These are phyloP conservation scores for Hymenoscyphus albidus DNA, from an alignment of 2,329 filamentous ascomycete genomes.

Conservation along the genomic window DNA sequence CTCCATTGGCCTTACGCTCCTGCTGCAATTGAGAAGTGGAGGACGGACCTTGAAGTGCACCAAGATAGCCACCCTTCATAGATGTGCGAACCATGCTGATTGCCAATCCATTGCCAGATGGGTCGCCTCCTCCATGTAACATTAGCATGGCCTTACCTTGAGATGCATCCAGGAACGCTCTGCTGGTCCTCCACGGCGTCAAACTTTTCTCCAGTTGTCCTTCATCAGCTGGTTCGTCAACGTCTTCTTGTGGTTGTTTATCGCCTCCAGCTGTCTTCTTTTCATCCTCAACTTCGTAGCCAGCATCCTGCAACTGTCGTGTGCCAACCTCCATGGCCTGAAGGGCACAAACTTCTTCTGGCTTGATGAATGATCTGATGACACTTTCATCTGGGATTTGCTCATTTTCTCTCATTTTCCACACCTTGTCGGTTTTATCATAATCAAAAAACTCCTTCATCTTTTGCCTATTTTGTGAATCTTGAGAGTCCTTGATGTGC, in stretches of 20 bases:
- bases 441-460: conserved; percentile 95
- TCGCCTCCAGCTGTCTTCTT: conserved; percentile 51
- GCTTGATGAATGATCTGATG: conserved; percentile 84
- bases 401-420: conserved; percentile 73
- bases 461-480: conserved; percentile 94
- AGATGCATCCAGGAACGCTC: conserved; percentile 92
- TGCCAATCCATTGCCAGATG: conserved; percentile 85
- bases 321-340: conserved; percentile 96
- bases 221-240: conserved; percentile 28
- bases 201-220: conserved; percentile 74
- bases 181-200: conserved; percentile 93
- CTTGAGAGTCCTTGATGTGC: conserved; percentile 88
- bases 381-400: conserved; percentile 73
- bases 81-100: conserved; percentile 98
- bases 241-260: conserved; percentile 22
- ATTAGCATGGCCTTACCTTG: conserved; percentile 96
- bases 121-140: conserved; percentile 90
- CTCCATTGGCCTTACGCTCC: conserved; percentile 82
- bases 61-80: conserved; percentile 95
- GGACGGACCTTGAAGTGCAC: conserved; percentile 66
- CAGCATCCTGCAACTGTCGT: conserved; percentile 85
- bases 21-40: conserved; percentile 63
- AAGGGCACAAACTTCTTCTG: conserved; percentile 89
- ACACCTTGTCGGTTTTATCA: conserved; percentile 77
- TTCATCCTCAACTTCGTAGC: conserved; percentile 66